Evolutionary conservation across 306 rosid species (phyloP).

Genomic region (Parietaria judaica): DNA sequence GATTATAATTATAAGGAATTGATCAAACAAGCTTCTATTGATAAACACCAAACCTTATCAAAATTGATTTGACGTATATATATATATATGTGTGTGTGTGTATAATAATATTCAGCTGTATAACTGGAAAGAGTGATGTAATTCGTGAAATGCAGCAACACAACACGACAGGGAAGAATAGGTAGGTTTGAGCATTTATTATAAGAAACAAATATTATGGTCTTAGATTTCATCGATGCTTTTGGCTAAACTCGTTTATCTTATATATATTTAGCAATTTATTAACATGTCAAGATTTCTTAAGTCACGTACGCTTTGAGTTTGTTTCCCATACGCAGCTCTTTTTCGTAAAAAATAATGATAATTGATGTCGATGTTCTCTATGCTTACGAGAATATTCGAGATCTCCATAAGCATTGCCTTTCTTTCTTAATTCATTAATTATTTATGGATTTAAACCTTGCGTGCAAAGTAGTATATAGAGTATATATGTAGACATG

Average conservation of each 20-base stretch:
- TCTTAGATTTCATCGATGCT: conserved; percentile 17
- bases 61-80: too few species aligned
- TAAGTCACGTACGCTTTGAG: conserved; percentile 3
- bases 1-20: too few species aligned
- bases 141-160: neutral
- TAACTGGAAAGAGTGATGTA: neutral
- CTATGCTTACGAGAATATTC: neutral
- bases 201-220: neutral
- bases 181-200: neutral
- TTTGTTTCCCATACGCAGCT: conserved; percentile 13
- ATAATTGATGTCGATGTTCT: conserved; percentile 6
- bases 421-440: too few species aligned
- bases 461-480: too few species aligned
- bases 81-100: too few species aligned
- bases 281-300: conserved; percentile 4
- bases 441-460: too few species aligned
- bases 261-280: neutral
- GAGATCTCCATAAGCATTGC: neutral
- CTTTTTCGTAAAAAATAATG: too few species aligned
- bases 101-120: neutral
- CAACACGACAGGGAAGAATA: neutral
- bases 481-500: too few species aligned
- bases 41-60: too few species aligned
- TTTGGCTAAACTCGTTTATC: conserved; percentile 4
- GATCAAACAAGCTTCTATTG: too few species aligned